Percentiles rank a stretch among this genome's conserved stretches.
Conservation (phyloP, 129 eudicot genomes). For the Heracleum sosnowskyi region DNA sequence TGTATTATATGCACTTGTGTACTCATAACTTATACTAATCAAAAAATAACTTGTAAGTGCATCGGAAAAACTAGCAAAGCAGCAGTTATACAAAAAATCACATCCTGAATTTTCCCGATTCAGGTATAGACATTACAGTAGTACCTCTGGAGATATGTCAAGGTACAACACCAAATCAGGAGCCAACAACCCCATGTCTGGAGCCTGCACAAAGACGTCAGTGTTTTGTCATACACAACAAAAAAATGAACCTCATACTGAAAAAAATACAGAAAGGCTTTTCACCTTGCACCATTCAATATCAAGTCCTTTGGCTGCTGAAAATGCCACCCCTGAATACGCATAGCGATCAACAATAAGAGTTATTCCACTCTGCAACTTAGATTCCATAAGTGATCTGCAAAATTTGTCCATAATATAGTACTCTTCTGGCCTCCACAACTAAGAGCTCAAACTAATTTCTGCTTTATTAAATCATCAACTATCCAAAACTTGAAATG, state of each 20-base stretch:
- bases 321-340: conserved; percentile 30
- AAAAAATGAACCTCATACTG: background rate
- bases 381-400: conserved; percentile 82
- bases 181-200: conserved; percentile 66
- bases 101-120: background rate
- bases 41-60: background rate
- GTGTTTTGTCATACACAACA: background rate
- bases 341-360: conserved; percentile 69
- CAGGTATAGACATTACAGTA: background rate
- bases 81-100: background rate
- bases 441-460: background rate
- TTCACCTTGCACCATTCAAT: conserved; percentile 49
- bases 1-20: background rate
- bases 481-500: background rate
- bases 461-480: background rate
- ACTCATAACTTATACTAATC: background rate
- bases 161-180: conserved; percentile 95
- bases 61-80: background rate
- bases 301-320: conserved; percentile 20
- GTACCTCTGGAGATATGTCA: conserved; percentile 87
- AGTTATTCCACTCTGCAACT: conserved; percentile 71
- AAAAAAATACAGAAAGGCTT: background rate
- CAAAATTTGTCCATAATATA: conserved; percentile 7
- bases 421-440: background rate
- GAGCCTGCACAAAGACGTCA: conserved; percentile 15